phyloP scores from a whole-genome alignment of 306 rosid genomes.

The Acacia confusa region DNA sequence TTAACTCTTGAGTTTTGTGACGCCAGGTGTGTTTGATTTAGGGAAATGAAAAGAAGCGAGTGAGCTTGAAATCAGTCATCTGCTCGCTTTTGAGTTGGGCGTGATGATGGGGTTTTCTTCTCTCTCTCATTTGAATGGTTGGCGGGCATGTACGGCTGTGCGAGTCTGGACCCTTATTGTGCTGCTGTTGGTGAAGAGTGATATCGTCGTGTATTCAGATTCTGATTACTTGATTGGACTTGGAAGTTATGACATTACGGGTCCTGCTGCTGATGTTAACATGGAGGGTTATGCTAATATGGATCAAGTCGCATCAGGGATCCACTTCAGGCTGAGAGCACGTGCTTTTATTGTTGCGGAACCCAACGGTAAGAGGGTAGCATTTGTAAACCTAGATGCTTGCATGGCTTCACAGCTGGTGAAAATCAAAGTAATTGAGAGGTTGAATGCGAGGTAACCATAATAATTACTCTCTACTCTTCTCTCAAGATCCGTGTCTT shows the following conservation, averaged over 20 bases:
- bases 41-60: slow-evolving; percentile 40
- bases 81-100: slow-evolving; percentile 22
- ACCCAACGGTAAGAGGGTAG: slow-evolving; percentile 69
- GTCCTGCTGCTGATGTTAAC: slow-evolving; percentile 95
- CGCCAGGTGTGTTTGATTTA: slow-evolving; percentile 30
- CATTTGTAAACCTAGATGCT: slow-evolving; percentile 92
- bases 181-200: slow-evolving; percentile 34
- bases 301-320: slow-evolving; percentile 69
- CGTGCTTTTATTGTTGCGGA: slow-evolving; percentile 81
- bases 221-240: slow-evolving; percentile 77
- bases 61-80: slow-evolving; percentile 24
- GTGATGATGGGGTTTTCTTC: slow-evolving; percentile 40
- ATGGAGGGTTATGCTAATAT: slow-evolving; percentile 92
- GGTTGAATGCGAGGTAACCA: slow-evolving; percentile 77
- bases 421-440: slow-evolving; percentile 72
- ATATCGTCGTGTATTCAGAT: slow-evolving; percentile 36
- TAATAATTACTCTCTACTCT: slow-evolving; percentile 11
- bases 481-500: not conserved
- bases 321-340: slow-evolving; percentile 82
- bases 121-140: slow-evolving; percentile 7
- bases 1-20: not conserved
- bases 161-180: slow-evolving; percentile 35
- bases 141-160: slow-evolving; percentile 31
- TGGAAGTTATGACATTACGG: slow-evolving; percentile 93
- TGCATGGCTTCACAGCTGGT: slow-evolving; percentile 91